Evolutionary conservation across 2,329 filamentous ascomycete genomes (phyloP).

Genomic region (Triangularia setosa): DNA sequence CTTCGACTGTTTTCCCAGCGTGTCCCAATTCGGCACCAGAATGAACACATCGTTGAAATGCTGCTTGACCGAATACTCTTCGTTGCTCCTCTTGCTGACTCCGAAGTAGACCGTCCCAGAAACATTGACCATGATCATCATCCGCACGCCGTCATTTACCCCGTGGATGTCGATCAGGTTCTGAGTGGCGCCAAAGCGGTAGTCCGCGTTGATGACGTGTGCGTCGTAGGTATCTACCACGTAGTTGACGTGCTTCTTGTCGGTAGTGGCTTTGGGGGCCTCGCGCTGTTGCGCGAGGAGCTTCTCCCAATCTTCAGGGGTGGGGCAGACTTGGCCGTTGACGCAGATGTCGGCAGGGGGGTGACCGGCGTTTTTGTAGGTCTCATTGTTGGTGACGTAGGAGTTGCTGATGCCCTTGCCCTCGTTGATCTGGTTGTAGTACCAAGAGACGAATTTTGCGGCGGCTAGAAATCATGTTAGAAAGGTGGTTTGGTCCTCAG

Average conservation of each 20-base stretch:
- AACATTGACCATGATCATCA: conserved; percentile 63
- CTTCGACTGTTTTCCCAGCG: conserved; percentile 48
- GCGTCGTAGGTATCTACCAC: conserved; percentile 73
- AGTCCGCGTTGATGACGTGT: conserved; percentile 71
- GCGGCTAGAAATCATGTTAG: conserved; percentile 49
- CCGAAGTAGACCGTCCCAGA: conserved; percentile 67
- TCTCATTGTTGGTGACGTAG: conserved; percentile 60
- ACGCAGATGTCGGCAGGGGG: conserved; percentile 66
- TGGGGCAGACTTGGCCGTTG: conserved; percentile 67
- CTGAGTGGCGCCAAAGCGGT: conserved; percentile 52
- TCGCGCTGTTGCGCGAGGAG: conserved; percentile 63
- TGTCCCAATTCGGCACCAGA: conserved; percentile 71
- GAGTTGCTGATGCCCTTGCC: conserved; percentile 58
- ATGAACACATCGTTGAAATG: conserved; percentile 79
- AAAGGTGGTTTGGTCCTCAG: conserved; percentile 2
- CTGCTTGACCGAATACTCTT: conserved; percentile 46
- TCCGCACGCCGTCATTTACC: conserved; percentile 61
- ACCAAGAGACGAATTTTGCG: conserved; percentile 66
- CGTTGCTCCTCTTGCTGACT: conserved; percentile 44
- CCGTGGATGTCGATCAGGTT: conserved; percentile 37
- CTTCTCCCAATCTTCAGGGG: conserved; percentile 61
- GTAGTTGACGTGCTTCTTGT: conserved; percentile 50
- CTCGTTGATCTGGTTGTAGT: conserved; percentile 70
- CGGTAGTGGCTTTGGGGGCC: conserved; percentile 31
- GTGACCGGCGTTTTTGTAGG: conserved; percentile 44